Evolutionary conservation across 2,329 filamentous ascomycete species (phyloP), one percentile per base, ranked within the genome.

Genomic region (Pseudomassariella vexata): DNA sequence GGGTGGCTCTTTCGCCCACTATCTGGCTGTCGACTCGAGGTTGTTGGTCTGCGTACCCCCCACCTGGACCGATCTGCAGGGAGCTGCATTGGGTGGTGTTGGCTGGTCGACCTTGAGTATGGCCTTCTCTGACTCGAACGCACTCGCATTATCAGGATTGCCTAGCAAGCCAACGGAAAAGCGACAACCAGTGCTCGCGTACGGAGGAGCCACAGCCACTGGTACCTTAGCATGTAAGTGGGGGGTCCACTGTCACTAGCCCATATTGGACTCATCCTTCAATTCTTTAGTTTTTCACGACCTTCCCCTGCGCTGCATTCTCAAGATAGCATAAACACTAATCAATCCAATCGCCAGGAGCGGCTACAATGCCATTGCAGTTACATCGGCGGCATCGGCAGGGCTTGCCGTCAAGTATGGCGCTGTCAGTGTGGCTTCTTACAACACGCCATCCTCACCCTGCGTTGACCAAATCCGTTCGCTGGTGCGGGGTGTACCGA

Each of bases 161-260:
- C n/a, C n/a, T n/a, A n/a, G n/a, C 4, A 19, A 22, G 3, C 38
- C 37, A 3, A 32, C 32, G 2, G 23, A 30, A 11, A 31, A 21
- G 11, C 24, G n/a, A 5, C 18, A 28, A 7, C 45, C 48, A 1
- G 47, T 56, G 3, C 29, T 56, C 2, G 45, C 55, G 3, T 55
- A 53, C 15, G 53, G 52, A 5, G 53, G 41, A 3, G 46, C 40
- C 1, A 53, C 52, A 2, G 48, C 49, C 1, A 48, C 48, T 0
- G 53, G 52, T 2, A 50, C 44, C 1, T 48, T 54, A 36, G 49
- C 52, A 2, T 41, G 34, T 19, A 51, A 55, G 24, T n/a, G n/a
- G n/a, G n/a, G n/a, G n/a, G n/a, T n/a, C n/a, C n/a, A n/a, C n/a
- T n/a, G n/a, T n/a, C n/a, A n/a, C n/a, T n/a, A n/a, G n/a, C n/a